Conservation (phyloP, 495 filamentous ascomycete genomes). For the Penicillium malachiteum region DNA sequence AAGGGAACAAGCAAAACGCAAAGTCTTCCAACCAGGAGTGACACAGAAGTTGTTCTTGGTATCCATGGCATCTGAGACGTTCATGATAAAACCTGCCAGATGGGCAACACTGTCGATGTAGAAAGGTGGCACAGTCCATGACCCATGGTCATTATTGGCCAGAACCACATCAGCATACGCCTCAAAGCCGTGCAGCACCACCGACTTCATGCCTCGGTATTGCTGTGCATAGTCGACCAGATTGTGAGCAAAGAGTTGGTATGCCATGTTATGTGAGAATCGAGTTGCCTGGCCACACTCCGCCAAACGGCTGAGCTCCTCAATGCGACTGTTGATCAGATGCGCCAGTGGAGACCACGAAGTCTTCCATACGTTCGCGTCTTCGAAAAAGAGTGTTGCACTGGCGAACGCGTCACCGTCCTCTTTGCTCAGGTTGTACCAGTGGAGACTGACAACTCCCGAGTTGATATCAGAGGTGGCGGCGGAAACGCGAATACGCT, state of each 20-base stretch:
- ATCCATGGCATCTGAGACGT: constrained; percentile 26
- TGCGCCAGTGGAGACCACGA: constrained; percentile 29
- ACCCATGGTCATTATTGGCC: constrained; percentile 12
- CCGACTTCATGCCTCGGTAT: constrained; percentile 39
- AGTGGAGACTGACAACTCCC: background rate
- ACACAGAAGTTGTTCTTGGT: constrained; percentile 33
- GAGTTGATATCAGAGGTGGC: constrained; percentile 6
- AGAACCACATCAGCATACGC: constrained; percentile 40
- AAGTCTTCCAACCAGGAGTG: constrained; percentile 33
- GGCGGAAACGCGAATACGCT: constrained; percentile 15
- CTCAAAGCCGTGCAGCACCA: constrained; percentile 37
- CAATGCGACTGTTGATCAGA: constrained; percentile 32
- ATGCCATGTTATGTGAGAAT: constrained; percentile 27
- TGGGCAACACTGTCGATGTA: constrained; percentile 45
- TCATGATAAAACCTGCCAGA: constrained; percentile 42
- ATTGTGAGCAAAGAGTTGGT: constrained; percentile 33
- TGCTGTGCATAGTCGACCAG: constrained; percentile 39
- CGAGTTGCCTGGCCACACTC: constrained; percentile 22
- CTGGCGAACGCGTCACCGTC: constrained; percentile 23
- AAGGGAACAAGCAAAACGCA: constrained; percentile 30
- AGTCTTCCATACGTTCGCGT: constrained; percentile 15
- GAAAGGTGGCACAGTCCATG: constrained; percentile 28
- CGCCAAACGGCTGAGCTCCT: constrained; percentile 22
- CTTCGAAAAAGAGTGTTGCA: constrained; percentile 17
- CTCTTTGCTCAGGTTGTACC: background rate